Base-by-base conservation (phyloP, 352 stramenopile genomes). In the Pythium rhizo-oryzae region DNA sequence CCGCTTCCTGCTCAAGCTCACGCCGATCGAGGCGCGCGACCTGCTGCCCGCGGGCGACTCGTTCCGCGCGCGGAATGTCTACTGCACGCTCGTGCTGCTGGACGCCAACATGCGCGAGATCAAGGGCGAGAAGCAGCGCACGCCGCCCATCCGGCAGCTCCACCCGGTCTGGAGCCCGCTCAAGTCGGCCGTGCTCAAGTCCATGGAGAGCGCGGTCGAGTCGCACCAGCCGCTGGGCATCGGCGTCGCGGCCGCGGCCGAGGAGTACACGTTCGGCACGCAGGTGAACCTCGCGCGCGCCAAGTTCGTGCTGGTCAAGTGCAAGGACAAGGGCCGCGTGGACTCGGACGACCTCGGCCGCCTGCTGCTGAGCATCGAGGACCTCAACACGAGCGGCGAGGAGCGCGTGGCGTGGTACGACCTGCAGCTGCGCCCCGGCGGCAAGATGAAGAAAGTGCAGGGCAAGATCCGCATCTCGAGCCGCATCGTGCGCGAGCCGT, bases 211-310 rank as follows among this genome's bases (percentile, higher is more conserved):
- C 64, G 69, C 72, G 46, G 72, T 91, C 25, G 88, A 96, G 70
- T 91, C 80, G 35, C 85, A 96, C 69, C 87, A 94, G 61, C 88
- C 88, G n/a, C 70, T 96, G 35, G 88, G 88, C 9, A 96, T 96
- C 62, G 88, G 88, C 23, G 88, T 85, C 7, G 88, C 88, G 5
- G 88, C 88, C 0, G 88, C 86, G 1, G 81, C 84, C 6, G 86
- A 96, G 61, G 88, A 96, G 74, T 96, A 96, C 68, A 96, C 88
- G 46, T 94, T 96, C 69, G 88, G 88, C 52, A 93, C 90, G 53
- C 79, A 88, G 28, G 87, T 84, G 28, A 92, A 93, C 53, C 59
- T 96, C 9, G 67, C 77, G 53, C 77, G 83, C 28, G 88, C 88
- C 63, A 93, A 94, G 71, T 96, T 90, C 61, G 63, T 96, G 61